A percentile compares a stretch with the other conserved stretches of the same genome.
Evolutionary conservation across 202 grass and related monocot species (phyloP).

Genomic region (Digitaria exilis): DNA sequence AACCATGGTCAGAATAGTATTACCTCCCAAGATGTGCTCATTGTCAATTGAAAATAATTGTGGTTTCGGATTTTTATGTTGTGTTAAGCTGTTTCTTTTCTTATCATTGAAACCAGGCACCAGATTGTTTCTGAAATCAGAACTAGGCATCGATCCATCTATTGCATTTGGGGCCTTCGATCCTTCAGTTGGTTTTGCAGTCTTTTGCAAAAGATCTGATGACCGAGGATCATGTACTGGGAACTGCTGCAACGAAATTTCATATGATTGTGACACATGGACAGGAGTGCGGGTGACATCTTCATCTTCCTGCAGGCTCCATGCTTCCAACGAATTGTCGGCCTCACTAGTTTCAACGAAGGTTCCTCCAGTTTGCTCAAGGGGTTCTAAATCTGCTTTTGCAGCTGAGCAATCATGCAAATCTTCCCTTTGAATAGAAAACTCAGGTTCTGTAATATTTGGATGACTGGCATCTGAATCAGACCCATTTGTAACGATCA

Average conservation of each 20-base stretch:
- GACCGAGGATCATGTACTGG: constrained; percentile 29
- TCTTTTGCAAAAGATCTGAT: constrained; percentile 38
- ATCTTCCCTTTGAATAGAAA: constrained; percentile 42
- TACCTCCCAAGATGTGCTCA: constrained; percentile 75
- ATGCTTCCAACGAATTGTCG: constrained; percentile 32
- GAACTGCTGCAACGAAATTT: constrained; percentile 42
- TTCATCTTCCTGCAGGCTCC: constrained; percentile 53
- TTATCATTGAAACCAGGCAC: constrained; percentile 32
- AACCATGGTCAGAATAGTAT: constrained; percentile 31
- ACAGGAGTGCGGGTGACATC: constrained; percentile 53
- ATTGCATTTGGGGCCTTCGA: constrained; percentile 28
- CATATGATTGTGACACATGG: constrained; percentile 46
- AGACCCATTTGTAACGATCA: constrained; percentile 31
- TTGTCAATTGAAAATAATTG: constrained; percentile 42
- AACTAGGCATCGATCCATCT: constrained; percentile 26
- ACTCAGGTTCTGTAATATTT: constrained; percentile 40
- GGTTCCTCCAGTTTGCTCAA: constrained; percentile 35
- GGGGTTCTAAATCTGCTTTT: constrained; percentile 35
- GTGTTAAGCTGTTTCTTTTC: constrained; percentile 47
- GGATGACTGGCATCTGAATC: constrained; percentile 39
- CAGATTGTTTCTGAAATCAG: constrained; percentile 25
- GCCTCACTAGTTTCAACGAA: constrained; percentile 30
- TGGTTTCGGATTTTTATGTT: constrained; percentile 36
- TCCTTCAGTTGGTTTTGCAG: constrained; percentile 21
- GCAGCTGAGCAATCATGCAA: constrained; percentile 38